phyloP scores from a whole-genome alignment of 2,329 filamentous ascomycete genomes.

The Stagonosporopsis tanaceti region DNA sequence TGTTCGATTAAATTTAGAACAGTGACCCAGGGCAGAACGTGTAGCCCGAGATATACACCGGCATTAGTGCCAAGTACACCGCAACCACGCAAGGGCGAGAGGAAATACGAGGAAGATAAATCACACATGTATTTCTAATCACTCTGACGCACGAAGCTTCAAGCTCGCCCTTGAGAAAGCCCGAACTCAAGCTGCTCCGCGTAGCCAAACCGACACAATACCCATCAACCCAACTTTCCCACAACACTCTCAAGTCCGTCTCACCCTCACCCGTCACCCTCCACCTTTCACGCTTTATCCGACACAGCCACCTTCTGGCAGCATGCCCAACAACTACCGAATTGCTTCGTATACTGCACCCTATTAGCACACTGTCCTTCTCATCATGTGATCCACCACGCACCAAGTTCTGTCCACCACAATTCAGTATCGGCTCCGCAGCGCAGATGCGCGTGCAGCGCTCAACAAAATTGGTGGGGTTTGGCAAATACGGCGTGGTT shows the following conservation, averaged over 20 bases:
- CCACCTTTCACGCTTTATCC: too few relatives aligned
- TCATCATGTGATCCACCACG: neutral
- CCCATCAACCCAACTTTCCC: too few relatives aligned
- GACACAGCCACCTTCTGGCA: neutral
- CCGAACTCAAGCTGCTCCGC: too few relatives aligned
- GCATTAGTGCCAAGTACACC: neutral
- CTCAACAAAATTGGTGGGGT: neutral
- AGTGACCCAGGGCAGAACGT: neutral
- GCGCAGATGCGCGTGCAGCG: constrained; percentile 5
- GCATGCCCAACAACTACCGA: constrained; percentile 11
- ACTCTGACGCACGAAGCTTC: neutral
- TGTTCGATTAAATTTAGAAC: too few relatives aligned
- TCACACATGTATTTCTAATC: neutral
- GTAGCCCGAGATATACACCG: neutral
- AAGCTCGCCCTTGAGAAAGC: too few relatives aligned
- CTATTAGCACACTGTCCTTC: neutral
- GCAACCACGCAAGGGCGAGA: neutral
- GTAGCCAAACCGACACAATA: too few relatives aligned
- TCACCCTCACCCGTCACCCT: too few relatives aligned
- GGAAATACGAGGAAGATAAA: neutral
- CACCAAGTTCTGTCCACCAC: neutral
- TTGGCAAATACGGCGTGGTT: neutral
- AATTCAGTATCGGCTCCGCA: neutral
- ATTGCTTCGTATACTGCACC: constrained; percentile 1
- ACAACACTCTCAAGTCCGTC: too few relatives aligned